Conservation (phyloP, 768 basidiomycete species). For the Suillus fuscotomentosus region DNA sequence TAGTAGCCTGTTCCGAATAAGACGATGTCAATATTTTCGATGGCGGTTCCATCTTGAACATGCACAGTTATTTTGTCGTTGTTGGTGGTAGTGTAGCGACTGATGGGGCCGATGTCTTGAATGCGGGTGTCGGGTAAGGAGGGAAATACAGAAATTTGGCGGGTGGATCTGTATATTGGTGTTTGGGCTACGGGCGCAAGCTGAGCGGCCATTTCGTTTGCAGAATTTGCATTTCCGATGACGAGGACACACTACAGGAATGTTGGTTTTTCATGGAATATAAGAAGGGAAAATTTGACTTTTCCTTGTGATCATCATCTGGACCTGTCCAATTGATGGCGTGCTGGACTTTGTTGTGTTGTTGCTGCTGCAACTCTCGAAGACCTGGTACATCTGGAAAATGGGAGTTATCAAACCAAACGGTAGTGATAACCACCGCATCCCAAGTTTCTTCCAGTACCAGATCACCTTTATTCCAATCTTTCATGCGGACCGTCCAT, state of each 20-base stretch:
- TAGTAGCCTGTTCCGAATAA: constrained; percentile 49
- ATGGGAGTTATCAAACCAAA: constrained; percentile 45
- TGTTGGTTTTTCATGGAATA: not conserved
- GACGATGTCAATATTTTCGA: constrained; percentile 42
- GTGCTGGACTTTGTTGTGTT: constrained; percentile 39
- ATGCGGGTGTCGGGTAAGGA: constrained; percentile 44
- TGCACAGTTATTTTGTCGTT: constrained; percentile 31
- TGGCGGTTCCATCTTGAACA: constrained; percentile 36
- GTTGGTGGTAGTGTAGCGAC: constrained; percentile 26
- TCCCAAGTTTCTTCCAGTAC: constrained; percentile 44
- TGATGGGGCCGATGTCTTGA: constrained; percentile 40
- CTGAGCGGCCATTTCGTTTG: constrained; percentile 52
- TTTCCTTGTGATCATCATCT: constrained; percentile 29
- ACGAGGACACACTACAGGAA: constrained; percentile 40
- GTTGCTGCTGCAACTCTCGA: constrained; percentile 29
- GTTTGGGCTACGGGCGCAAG: constrained; percentile 35
- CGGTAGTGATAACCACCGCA: constrained; percentile 44
- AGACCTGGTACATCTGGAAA: constrained; percentile 46
- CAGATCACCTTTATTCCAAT: constrained; percentile 31
- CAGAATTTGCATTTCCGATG: constrained; percentile 51
- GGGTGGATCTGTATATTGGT: constrained; percentile 48
- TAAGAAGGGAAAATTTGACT: constrained; percentile 16
- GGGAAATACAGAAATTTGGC: constrained; percentile 41
- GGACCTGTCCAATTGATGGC: constrained; percentile 43
- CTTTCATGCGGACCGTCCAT: constrained; percentile 40